Conservation (phyloP, 148 eudicot species). For the Persicaria maculosa region DNA sequence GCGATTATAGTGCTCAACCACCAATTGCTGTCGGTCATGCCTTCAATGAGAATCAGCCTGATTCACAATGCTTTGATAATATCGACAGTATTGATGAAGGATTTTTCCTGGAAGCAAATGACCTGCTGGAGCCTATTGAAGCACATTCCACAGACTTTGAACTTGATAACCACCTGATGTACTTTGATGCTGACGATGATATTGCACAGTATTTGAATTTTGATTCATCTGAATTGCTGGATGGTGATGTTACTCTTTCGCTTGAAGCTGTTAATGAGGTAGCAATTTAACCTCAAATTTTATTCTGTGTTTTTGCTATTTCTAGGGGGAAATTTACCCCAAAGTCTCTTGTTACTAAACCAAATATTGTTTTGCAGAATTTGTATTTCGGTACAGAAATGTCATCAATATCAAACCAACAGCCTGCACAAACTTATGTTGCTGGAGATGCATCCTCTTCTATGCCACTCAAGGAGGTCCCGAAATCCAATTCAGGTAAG, state of each 20-base stretch:
- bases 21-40: slow-evolving; percentile 28
- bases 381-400: slow-evolving; percentile 22
- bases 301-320: neutral
- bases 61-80: slow-evolving; percentile 39
- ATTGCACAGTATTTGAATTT: slow-evolving; percentile 30
- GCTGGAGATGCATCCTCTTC: slow-evolving; percentile 45
- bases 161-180: slow-evolving; percentile 42
- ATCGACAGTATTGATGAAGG: slow-evolving; percentile 29
- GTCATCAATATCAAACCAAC: slow-evolving; percentile 23
- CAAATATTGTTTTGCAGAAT: slow-evolving; percentile 24
- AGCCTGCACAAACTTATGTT: slow-evolving; percentile 17
- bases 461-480: slow-evolving; percentile 26
- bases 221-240: slow-evolving; percentile 31
- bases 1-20: slow-evolving; percentile 48
- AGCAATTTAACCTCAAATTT: slow-evolving; percentile 25
- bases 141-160: slow-evolving; percentile 31
- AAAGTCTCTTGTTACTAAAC: slow-evolving; percentile 1
- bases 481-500: slow-evolving; percentile 18
- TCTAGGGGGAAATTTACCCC: neutral
- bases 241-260: slow-evolving; percentile 20
- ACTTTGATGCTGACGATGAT: slow-evolving; percentile 37
- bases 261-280: slow-evolving; percentile 25
- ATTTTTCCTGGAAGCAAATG: slow-evolving; percentile 53
- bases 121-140: slow-evolving; percentile 37
- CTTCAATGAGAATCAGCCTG: slow-evolving; percentile 40